These are phyloP conservation scores for Ettlia oleoabundans DNA, from an alignment of 139 green algal genomes.

Conservation along the genomic window DNA sequence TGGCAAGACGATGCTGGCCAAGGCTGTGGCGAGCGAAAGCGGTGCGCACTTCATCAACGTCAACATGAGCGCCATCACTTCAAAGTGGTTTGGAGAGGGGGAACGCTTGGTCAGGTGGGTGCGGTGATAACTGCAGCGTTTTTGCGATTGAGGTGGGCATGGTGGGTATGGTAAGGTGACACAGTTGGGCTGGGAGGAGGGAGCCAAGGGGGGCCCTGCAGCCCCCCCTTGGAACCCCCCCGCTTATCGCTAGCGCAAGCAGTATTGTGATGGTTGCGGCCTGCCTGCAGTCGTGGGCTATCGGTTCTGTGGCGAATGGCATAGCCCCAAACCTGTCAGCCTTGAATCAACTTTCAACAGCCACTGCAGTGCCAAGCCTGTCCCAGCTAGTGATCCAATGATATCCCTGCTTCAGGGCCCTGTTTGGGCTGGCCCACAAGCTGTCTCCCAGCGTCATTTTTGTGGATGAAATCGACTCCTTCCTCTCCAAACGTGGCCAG, in stretches of 20 bases:
- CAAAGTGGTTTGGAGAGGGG: slow-evolving; percentile 36
- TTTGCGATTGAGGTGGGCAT: too few species aligned
- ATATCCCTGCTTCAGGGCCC: slow-evolving; percentile 33
- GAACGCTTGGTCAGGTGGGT: slow-evolving; percentile 25
- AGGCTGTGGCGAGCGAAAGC: slow-evolving; percentile 90
- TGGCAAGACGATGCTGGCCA: slow-evolving; percentile 94
- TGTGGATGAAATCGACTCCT: slow-evolving; percentile 97
- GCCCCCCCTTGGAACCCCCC: too few species aligned
- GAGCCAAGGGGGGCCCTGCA: too few species aligned
- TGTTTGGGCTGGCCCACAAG: slow-evolving; percentile 76
- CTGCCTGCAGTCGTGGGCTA: too few species aligned
- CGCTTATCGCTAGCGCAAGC: too few species aligned
- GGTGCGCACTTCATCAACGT: slow-evolving; percentile 89
- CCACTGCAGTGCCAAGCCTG: too few species aligned
- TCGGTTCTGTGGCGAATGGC: too few species aligned
- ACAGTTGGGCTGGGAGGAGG: too few species aligned
- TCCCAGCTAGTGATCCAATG: not conserved
- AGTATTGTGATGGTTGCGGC: too few species aligned
- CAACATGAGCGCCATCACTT: slow-evolving; percentile 63
- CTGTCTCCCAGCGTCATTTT: slow-evolving; percentile 94
- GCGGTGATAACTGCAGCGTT: not conserved
- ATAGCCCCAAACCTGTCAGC: too few species aligned
- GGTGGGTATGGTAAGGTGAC: too few species aligned
- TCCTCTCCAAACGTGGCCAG: slow-evolving; percentile 50
- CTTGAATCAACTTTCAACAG: too few species aligned